These are phyloP conservation scores for Candida patagonica DNA, from an alignment of 805 yeast species.

Conservation along the genomic window DNA sequence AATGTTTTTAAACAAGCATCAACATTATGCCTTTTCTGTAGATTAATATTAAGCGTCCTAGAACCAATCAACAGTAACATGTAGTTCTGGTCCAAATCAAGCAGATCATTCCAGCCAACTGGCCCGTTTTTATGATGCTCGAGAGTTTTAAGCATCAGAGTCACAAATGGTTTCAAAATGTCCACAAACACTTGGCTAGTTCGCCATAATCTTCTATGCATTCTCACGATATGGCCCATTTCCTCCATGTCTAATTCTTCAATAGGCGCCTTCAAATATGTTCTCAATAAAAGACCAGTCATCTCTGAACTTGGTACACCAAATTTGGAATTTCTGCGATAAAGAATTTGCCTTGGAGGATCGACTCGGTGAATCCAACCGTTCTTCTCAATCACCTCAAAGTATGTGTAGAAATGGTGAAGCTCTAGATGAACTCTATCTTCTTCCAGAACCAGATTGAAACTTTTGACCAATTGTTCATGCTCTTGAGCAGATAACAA, in stretches of 20 bases:
- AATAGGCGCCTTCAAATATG: not conserved
- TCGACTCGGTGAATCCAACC: not conserved
- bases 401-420: not conserved
- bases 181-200: slow-evolving; percentile 1
- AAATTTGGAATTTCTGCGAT: not conserved
- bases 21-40: not conserved
- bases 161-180: not conserved
- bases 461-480: not conserved
- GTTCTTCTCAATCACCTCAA: not conserved
- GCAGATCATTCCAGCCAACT: not conserved
- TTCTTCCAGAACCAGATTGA: not conserved
- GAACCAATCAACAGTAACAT: not conserved
- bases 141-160: not conserved
- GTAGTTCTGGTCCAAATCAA: not conserved
- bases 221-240: not conserved
- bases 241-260: not conserved
- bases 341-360: not conserved
- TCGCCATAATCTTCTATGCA: not conserved
- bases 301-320: slow-evolving; percentile 1
- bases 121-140: not conserved
- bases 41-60: not conserved
- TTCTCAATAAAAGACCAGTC: not conserved
- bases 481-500: not conserved
- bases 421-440: not conserved
- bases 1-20: slow-evolving; percentile 1